Evolutionary conservation across 148 eudicot species (phyloP).

Genomic region (Camellia sinensis): DNA sequence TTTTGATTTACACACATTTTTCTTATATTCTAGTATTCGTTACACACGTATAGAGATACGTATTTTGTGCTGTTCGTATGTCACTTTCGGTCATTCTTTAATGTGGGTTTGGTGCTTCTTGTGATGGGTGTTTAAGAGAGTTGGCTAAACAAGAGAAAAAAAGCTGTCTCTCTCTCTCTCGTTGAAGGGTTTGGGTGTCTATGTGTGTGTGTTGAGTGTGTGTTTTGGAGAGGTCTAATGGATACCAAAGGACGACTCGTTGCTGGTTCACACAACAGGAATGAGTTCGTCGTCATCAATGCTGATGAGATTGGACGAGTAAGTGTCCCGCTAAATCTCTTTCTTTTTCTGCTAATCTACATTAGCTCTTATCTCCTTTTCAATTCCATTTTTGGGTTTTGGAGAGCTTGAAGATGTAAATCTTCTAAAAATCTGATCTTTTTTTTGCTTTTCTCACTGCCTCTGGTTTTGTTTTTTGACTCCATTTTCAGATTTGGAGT

Average conservation of each 20-base stretch:
- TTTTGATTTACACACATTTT: background rate
- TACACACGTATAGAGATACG: background rate
- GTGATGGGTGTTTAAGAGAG: conserved; percentile 30
- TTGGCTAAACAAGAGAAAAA: conserved; percentile 2
- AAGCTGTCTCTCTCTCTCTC: conserved; percentile 16
- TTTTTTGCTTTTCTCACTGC: background rate
- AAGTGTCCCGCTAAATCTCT: conserved; percentile 15
- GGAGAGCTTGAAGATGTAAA: background rate
- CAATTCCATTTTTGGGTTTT: background rate
- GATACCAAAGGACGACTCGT: conserved; percentile 63
- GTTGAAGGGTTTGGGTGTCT: conserved; percentile 12
- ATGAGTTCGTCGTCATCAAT: conserved; percentile 72
- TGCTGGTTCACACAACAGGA: conserved; percentile 76
- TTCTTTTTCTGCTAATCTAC: conserved; percentile 12
- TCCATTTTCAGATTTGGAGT: background rate
- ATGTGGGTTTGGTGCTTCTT: conserved; percentile 33
- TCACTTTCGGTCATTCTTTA: conserved; percentile 39
- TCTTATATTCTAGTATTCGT: background rate
- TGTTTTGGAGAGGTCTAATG: conserved; percentile 22
- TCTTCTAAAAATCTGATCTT: background rate
- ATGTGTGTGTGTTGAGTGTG: conserved; percentile 7
- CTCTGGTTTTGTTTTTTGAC: background rate
- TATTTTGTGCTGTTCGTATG: conserved; percentile 23
- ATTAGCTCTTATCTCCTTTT: conserved; percentile 12
- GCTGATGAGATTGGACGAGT: conserved; percentile 78